Evolutionary conservation across 2,329 filamentous ascomycete genomes (phyloP).

Genomic region (Tolypocladium sp.): DNA sequence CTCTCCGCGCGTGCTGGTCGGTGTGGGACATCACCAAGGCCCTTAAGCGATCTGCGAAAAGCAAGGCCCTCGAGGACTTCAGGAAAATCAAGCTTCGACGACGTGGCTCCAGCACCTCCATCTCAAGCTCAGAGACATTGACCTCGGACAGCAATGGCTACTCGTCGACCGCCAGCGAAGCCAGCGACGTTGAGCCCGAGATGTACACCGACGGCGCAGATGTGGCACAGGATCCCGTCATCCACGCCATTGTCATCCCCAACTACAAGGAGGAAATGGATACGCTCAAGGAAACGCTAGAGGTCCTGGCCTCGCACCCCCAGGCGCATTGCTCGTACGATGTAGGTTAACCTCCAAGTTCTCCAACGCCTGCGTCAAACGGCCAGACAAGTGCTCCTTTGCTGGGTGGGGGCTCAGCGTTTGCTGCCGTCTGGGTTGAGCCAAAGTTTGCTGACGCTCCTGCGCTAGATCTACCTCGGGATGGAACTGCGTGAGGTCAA

Average conservation of each 20-base stretch:
- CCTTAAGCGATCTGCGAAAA: slow-evolving; percentile 35
- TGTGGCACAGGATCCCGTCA: slow-evolving; percentile 32
- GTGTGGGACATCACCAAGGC: slow-evolving; percentile 47
- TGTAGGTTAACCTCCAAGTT: slow-evolving; percentile 39
- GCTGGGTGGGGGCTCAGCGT: not conserved
- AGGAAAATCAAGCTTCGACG: slow-evolving; percentile 38
- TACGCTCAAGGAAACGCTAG: slow-evolving; percentile 57
- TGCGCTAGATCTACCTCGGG: slow-evolving; percentile 54
- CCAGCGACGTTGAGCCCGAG: slow-evolving; percentile 40
- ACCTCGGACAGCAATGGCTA: slow-evolving; percentile 31
- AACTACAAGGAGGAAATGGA: slow-evolving; percentile 68
- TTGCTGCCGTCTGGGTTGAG: not conserved
- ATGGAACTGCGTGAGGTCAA: slow-evolving; percentile 63
- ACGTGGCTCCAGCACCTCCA: slow-evolving; percentile 43
- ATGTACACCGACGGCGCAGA: slow-evolving; percentile 34
- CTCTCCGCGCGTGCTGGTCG: slow-evolving; percentile 52
- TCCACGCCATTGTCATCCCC: slow-evolving; percentile 61
- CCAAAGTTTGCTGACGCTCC: slow-evolving; percentile 1
- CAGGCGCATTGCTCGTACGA: slow-evolving; percentile 57
- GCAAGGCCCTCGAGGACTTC: slow-evolving; percentile 33
- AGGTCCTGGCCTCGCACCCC: slow-evolving; percentile 58
- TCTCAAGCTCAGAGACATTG: slow-evolving; percentile 48
- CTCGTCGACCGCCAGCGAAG: slow-evolving; percentile 40
- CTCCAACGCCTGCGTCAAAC: not conserved
- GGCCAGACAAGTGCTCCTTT: not conserved